Evolutionary conservation across 352 stramenopile genomes (phyloP), one percentile per base, ranked within the genome.

Genomic region (Pythium chondricola): DNA sequence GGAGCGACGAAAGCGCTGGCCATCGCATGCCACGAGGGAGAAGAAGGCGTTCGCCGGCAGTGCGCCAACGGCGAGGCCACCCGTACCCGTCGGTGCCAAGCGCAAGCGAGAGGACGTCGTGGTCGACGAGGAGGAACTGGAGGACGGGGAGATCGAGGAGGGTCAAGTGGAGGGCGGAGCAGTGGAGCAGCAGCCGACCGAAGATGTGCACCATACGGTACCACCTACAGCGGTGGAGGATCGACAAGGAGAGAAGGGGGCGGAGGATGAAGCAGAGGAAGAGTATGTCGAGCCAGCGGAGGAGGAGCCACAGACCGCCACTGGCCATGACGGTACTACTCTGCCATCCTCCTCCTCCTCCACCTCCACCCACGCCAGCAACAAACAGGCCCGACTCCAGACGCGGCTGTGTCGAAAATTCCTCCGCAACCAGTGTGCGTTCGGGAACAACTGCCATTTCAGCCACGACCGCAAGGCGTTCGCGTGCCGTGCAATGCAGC

Each of bases 1-100:
- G 18, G 81, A 93, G 40, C 72, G 81, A 16, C 68, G 81, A 17
- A 86, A 84, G 42, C 81, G 71, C 35, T 93, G 79, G 76, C 69
- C 65, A 37, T 63, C 69, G 57, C 18, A 30, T 9, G 33, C 49
- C 16, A 57, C 32, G 2, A 14, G 58, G 32, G 41, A 24, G 21
- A 45, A 32, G 14, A 65, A 65, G 35, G 50, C 56, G 6, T 44
- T 20, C n/a, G 56, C 56, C 1, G 45, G 40, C 20, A 54, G 43
- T 3, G 20, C 40, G 0, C 32, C 29, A 6, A 2, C 35, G 24
- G 30, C 30, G 6, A 11, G 37, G 6, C 17, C 37, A 11, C 13
- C 33, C 1, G 20, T 38, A 2, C 26, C 37, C 5, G 36, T 61
- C 0, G 44, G 52, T 6, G 26, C 51, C 5, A 87, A 88, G 52